Evolutionary conservation across 345 rosid genomes (phyloP), one percentile per base, ranked within the genome.

Genomic region (Linum trigynum): DNA sequence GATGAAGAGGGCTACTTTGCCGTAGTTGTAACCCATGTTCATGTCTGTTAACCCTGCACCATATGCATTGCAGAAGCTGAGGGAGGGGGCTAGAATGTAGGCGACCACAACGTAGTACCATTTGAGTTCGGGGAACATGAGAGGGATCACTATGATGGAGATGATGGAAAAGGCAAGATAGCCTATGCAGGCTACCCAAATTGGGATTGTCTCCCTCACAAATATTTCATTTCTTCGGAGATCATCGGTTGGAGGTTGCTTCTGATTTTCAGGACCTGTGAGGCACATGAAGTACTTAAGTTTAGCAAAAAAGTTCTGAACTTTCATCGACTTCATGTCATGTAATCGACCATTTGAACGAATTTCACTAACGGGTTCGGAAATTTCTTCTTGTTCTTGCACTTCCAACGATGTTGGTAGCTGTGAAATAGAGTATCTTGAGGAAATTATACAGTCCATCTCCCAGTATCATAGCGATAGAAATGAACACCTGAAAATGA

Each of bases 361-460:
- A 48, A 15, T 48, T 48, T 5, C 10, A 57, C 61, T 37, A 23
- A 51, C 56, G 56, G 10, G 61, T 57, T 57, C 38, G 7, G 23
- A 37, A 38, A 15, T 32, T 57, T 7, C 38, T 57, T 12, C 38
- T 57, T 37, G 36, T 17, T 37, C 7, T 57, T 17, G 14, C 53
- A 48, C 61, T 57, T 1, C 5, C 8, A 57, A 32, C 11, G 3
- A 57, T 57, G 61, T 57, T 57, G 38, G 38, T 37, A 57, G 61
- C 61, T 17, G 61, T 57, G 61, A 57, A 57, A 12, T 57, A 57
- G 5, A 57, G 36, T 57, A 57, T 57, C 61, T 57, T 57, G 11
- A 57, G 61, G 23, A 57, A 57, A 37, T 57, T 57, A 37, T 57
- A 57, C 38, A 57, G 61, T 16, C 61, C 61, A 57, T 57, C 61